phyloP scores from a whole-genome alignment of 1,139 yeast species.

The Protomyces inundatus region DNA sequence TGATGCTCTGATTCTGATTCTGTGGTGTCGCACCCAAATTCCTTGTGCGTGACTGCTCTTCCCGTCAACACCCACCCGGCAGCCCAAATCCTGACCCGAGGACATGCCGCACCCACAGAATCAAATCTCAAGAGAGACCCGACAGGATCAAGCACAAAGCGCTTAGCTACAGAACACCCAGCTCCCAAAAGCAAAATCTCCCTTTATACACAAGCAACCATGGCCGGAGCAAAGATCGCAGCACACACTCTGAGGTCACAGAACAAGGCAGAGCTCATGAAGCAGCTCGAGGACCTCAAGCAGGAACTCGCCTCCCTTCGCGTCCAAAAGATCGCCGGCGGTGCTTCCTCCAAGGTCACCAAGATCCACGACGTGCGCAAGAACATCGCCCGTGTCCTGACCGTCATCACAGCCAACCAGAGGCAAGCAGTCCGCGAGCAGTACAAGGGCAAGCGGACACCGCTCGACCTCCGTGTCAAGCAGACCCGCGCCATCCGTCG shows the following conservation, averaged over 20 bases:
- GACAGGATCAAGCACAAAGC: too few relatives aligned
- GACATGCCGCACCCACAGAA: too few relatives aligned
- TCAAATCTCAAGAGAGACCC: too few relatives aligned
- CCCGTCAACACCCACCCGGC: not conserved
- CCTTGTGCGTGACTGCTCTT: not conserved
- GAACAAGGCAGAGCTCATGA: conserved; percentile 94
- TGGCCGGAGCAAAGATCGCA: conserved; percentile 26
- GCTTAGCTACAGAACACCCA: too few relatives aligned
- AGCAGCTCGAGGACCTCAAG: conserved; percentile 91
- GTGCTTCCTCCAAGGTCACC: conserved; percentile 70
- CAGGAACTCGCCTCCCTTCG: conserved; percentile 94
- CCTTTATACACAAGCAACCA: not conserved
- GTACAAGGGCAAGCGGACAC: conserved; percentile 91
- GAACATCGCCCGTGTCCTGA: conserved; percentile 97
- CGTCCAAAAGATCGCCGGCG: conserved; percentile 83
- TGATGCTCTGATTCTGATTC: too few relatives aligned
- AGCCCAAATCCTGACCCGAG: too few relatives aligned
- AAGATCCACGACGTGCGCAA: conserved; percentile 82
- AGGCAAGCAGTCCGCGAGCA: conserved; percentile 92
- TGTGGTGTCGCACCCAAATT: not conserved
- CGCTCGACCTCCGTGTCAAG: conserved; percentile 99
- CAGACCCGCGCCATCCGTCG: conserved; percentile 99
- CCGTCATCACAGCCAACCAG: conserved; percentile 94
- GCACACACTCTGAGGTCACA: conserved; percentile 89
- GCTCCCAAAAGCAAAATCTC: too few relatives aligned